Evolutionary conservation across 305 asterid species (phyloP), one percentile per base, ranked within the genome.

Genomic region (Ruellia speciosa): DNA sequence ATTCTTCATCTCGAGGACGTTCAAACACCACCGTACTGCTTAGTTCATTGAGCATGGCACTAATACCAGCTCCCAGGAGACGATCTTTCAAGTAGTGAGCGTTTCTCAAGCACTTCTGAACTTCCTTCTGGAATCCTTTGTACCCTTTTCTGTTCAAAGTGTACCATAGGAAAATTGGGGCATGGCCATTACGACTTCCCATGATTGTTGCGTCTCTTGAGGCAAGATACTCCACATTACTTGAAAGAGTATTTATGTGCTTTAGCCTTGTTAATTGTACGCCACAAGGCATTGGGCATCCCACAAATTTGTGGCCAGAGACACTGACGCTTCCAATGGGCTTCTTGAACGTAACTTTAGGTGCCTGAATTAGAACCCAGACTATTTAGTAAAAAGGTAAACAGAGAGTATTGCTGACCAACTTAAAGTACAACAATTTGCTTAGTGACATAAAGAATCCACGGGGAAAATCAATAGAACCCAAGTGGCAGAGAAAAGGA

Each of bases 181-280:
- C 96, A 59, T 90, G 97, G 46, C 97, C 97, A 5, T 90, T 90
- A 50, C 97, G 81, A 74, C 96, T 87, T 48, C 97, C 97, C 95
- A 84, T 82, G 75, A 90, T 86, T 39, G 97, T 90, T 7, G 94
- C 94, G 18, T 90, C 97, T 72, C 93, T 76, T 11, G 97, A 84
- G 67, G 94, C 97, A 16, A 90, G 94, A 60, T 89, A 89, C 72
- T 86, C 97, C 16, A 89, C 88, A 56, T 86, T 84, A 7, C 90
- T 79, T 3, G 97, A 84, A 28, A 86, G 90, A 54, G 75, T 75
- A 18, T 79, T 79, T 34, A 90, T 78, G 81, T 90, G 87, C 46
- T 62, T 46, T 47, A 81, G 72, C 71, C 96, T 77, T 16, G 97
- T 90, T 59, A 90, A 48, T 61, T 89, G 95, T 39, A 89, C 88